Base-by-base conservation (phyloP, 495 filamentous ascomycete genomes). In the Xylaria acuta region DNA sequence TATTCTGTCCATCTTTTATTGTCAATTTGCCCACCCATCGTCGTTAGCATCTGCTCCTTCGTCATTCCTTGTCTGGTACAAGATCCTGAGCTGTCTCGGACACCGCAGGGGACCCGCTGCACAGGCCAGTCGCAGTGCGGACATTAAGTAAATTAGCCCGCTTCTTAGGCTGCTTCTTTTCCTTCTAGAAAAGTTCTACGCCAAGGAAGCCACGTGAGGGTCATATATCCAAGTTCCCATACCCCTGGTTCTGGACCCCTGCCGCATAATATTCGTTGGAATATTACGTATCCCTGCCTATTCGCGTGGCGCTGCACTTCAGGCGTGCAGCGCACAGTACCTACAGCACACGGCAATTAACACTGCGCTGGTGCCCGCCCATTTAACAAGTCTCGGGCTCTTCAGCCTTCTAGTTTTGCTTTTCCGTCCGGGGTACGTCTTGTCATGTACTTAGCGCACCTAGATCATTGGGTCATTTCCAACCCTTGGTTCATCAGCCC, bases 1-100 rank as follows among this genome's bases (percentile, higher is more conserved):
- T 88, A 82, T 83, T 67, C 58, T 60, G 65, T 27, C 32, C 59
- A 30, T 70, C 59, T n/a, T 65, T 62, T 75, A 70, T 70, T 32
- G 81, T 58, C 9, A 45, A 41, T 60, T 69, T 41, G 25, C 27
- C 20, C 59, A 14, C 51, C 62, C 71, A 71, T 70, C 73, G 51
- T 79, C 67, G 41, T 58, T 67, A 32, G 59, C 41, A 60, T 53
- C 16, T 56, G 53, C 41, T 56, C 41, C 47, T 71, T 32, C 60
- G n/a, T 63, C 67, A 2, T 6, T 27, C 14, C 11, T 25, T 70
- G 25, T 25, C 36, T 36, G 18, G 41, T 60, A 36, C 56, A 16
- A 34, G 25, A 30, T 63, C 65, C 47, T 58, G 22, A 22, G 27
- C 49, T 34, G 54, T 69, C 66, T 69, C 66, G 51, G 22, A 30